These are phyloP conservation scores for Penicillium ucsense DNA, from an alignment of 495 filamentous ascomycete genomes.

Conservation along the genomic window DNA sequence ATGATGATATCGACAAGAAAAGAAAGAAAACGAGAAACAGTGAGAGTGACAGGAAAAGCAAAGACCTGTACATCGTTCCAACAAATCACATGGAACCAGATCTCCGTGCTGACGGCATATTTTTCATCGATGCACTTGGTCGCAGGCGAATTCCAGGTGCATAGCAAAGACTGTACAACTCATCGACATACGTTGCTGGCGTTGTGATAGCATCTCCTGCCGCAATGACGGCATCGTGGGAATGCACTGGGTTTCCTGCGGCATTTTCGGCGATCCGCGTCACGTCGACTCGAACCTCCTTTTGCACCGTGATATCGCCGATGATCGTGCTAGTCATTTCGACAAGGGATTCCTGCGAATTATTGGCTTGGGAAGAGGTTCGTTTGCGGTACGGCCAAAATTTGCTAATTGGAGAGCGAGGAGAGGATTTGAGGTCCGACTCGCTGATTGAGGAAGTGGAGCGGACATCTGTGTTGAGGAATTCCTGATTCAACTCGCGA, in stretches of 20 bases:
- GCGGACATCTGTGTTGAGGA: slow-evolving; percentile 21
- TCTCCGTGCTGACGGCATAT: background rate
- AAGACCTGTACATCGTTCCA: no score
- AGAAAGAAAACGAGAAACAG: background rate
- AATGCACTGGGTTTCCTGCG: slow-evolving; percentile 9
- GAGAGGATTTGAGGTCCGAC: slow-evolving; percentile 16
- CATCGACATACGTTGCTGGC: slow-evolving; percentile 30
- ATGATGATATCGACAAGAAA: background rate
- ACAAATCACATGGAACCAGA: background rate
- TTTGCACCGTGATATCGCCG: slow-evolving; percentile 45
- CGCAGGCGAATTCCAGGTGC: slow-evolving; percentile 25
- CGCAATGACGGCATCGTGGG: slow-evolving; percentile 23
- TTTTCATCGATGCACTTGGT: slow-evolving; percentile 14
- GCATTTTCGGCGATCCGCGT: slow-evolving; percentile 24
- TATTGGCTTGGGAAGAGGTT: background rate
- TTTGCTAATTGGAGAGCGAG: slow-evolving; percentile 18
- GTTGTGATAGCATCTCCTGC: slow-evolving; percentile 19
- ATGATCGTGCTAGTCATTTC: slow-evolving; percentile 14
- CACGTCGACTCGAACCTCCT: slow-evolving; percentile 44
- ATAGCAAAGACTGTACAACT: slow-evolving; percentile 35
- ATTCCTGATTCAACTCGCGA: slow-evolving; percentile 27
- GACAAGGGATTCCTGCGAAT: slow-evolving; percentile 24
- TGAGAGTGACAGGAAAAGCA: no score
- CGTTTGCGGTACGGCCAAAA: slow-evolving; percentile 25
- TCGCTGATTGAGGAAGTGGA: slow-evolving; percentile 18